Evolutionary conservation across 75 land plant genomes (phyloP).

Genomic region (Sequoiadendron giganteum): DNA sequence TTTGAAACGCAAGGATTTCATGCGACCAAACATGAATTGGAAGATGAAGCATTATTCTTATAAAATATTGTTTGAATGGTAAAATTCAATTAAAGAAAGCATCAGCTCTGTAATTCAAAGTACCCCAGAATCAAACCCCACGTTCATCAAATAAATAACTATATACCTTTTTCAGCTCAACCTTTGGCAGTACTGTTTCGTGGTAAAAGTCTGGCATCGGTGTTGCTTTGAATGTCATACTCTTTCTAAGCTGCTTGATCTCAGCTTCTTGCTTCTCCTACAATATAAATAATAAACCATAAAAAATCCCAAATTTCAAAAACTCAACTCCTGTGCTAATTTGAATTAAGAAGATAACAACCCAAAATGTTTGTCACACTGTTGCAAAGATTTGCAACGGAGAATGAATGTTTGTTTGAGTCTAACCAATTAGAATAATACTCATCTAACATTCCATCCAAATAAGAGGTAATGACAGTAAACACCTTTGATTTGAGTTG

Average conservation of each 20-base stretch:
- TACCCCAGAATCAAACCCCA: slow-evolving; percentile 1
- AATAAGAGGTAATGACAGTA: not conserved
- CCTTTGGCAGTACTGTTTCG: slow-evolving; percentile 72
- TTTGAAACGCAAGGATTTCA: not conserved
- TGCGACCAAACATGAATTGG: not conserved
- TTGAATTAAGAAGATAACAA: not conserved
- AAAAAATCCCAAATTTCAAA: not conserved
- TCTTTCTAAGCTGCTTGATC: slow-evolving; percentile 72
- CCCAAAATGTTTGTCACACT: not conserved
- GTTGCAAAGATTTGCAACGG: not conserved
- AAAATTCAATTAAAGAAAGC: not conserved
- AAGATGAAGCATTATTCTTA: not conserved
- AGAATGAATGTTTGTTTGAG: not conserved
- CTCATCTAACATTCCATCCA: not conserved
- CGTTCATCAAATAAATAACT: not conserved
- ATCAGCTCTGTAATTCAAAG: not conserved
- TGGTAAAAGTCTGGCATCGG: slow-evolving; percentile 89
- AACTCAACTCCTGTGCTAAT: not conserved
- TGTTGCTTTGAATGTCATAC: slow-evolving; percentile 73
- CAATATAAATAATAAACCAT: not conserved
- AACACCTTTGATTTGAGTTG: slow-evolving; percentile 83
- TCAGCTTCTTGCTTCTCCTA: slow-evolving; percentile 83
- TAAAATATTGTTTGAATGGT: not conserved
- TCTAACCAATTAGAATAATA: not conserved
- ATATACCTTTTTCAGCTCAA: slow-evolving; percentile 73